phyloP scores from a whole-genome alignment of 2,329 filamentous ascomycete species.

The Anthostomella pinea region DNA sequence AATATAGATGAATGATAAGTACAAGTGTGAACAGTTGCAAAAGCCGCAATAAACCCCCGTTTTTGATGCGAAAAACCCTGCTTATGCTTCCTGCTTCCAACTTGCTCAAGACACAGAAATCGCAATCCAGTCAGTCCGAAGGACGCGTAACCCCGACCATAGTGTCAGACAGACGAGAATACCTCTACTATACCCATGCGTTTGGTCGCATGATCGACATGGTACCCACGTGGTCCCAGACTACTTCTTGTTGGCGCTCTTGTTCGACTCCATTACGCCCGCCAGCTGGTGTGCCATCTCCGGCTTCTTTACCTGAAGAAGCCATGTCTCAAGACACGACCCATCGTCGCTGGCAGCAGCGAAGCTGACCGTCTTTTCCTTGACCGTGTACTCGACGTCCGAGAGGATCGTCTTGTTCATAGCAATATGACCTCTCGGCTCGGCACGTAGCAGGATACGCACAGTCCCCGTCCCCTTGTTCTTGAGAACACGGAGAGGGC shows the following conservation, averaged over 20 bases:
- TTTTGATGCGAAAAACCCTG: conserved; percentile 10
- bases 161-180: too few species aligned
- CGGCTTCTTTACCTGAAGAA: conserved; percentile 64
- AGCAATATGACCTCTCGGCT: conserved; percentile 70
- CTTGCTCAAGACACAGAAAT: neutral
- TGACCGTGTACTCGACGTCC: conserved; percentile 59
- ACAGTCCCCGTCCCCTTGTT: conserved; percentile 66
- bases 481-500: conserved; percentile 69
- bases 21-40: too few species aligned
- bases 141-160: too few species aligned
- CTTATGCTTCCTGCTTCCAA: conserved; percentile 1
- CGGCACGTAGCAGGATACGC: conserved; percentile 69
- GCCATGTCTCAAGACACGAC: conserved; percentile 64
- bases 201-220: too few species aligned
- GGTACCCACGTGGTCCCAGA: neutral
- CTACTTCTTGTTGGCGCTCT: conserved; percentile 56
- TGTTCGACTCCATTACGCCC: conserved; percentile 49
- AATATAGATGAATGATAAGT: too few species aligned
- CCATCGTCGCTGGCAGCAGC: conserved; percentile 56
- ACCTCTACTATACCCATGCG: too few species aligned
- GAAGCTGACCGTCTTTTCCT: conserved; percentile 59
- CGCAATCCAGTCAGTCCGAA: too few species aligned
- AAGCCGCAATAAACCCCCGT: too few species aligned
- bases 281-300: conserved; percentile 51
- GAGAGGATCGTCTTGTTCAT: conserved; percentile 67